phyloP scores from a whole-genome alignment of 768 basidiomycete species.

The Gautieria morchelliformis region DNA sequence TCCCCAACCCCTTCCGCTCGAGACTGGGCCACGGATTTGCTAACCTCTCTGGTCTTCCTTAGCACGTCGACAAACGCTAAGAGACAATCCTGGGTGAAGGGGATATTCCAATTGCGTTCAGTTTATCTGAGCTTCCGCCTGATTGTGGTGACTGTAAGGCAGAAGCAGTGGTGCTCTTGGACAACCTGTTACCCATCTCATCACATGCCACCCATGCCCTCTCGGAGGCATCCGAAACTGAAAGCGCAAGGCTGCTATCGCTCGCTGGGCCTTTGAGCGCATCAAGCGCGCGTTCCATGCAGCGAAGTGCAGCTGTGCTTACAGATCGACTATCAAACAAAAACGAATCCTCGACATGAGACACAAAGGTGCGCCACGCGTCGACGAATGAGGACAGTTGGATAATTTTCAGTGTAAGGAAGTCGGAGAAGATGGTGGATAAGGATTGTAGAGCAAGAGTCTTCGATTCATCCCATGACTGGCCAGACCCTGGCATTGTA shows the following conservation, averaged over 20 bases:
- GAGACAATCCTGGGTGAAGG: constrained; percentile 81
- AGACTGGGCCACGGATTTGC: constrained; percentile 22
- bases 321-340: constrained; percentile 52
- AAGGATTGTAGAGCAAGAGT: constrained; percentile 76
- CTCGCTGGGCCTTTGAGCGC: constrained; percentile 33
- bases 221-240: constrained; percentile 42
- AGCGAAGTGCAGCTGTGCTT: constrained; percentile 77
- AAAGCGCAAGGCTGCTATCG: constrained; percentile 22
- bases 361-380: constrained; percentile 69
- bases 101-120: constrained; percentile 13
- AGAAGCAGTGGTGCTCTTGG: constrained; percentile 6
- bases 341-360: constrained; percentile 62
- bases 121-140: neutral
- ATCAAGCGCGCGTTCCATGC: constrained; percentile 69
- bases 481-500: constrained; percentile 17
- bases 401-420: constrained; percentile 66
- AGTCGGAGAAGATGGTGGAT: constrained; percentile 76
- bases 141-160: neutral
- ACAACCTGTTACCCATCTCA: constrained; percentile 47
- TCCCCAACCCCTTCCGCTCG: constrained; percentile 22
- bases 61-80: constrained; percentile 72
- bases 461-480: constrained; percentile 83
- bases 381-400: constrained; percentile 56
- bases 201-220: constrained; percentile 65
- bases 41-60: constrained; percentile 44